phyloP scores from a whole-genome alignment of 495 filamentous ascomycete species.

The Letharia lupina region DNA sequence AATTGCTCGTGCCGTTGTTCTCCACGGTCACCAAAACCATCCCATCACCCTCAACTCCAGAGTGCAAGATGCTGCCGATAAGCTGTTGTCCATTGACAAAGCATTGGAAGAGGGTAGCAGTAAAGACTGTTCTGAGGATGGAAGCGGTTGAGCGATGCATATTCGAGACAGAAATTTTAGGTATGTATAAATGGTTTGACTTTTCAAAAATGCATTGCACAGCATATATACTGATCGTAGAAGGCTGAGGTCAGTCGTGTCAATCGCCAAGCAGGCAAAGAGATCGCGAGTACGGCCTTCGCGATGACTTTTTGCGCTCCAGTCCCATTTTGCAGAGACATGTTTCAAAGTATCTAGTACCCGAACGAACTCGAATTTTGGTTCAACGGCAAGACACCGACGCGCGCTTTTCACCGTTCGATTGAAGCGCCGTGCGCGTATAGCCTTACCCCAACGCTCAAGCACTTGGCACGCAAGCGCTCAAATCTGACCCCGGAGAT shows the following conservation, averaged over 20 bases:
- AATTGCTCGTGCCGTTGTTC: slow-evolving; percentile 16
- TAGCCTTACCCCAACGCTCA: neutral
- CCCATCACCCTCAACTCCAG: neutral
- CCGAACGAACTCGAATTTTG: neutral
- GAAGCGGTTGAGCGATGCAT: slow-evolving; percentile 6
- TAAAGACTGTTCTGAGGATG: slow-evolving; percentile 1
- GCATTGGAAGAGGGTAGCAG: neutral
- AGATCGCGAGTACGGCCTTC: neutral
- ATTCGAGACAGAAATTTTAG: neutral
- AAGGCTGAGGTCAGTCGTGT: neutral
- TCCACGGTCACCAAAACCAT: neutral
- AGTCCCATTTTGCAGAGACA: neutral
- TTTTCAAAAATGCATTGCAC: neutral
- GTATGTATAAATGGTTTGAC: neutral
- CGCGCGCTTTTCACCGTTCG: neutral
- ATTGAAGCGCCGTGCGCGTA: neutral
- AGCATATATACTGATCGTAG: slow-evolving; percentile 1
- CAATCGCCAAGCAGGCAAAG: neutral
- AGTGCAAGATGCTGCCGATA: neutral
- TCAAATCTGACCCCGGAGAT: neutral
- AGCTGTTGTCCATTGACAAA: neutral
- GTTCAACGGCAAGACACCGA: neutral
- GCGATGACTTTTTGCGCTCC: neutral
- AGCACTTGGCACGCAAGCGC: neutral
- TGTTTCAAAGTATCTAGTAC: neutral